phyloP scores from a whole-genome alignment of 257 asterid species.

The Nicotiana undulata region DNA sequence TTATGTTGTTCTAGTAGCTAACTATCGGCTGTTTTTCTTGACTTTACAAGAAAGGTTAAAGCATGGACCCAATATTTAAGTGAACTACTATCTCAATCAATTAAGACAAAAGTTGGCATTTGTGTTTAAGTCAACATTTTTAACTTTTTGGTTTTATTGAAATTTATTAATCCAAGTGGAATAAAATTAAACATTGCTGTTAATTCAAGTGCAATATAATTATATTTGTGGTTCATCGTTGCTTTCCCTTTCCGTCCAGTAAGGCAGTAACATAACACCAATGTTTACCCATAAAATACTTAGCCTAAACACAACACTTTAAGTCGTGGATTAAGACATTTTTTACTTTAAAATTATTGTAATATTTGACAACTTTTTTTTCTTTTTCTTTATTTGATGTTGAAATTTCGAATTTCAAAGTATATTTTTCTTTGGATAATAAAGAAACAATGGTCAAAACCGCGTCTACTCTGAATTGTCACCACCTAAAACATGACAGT shows the following conservation, averaged over 20 bases:
- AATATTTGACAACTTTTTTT: background rate
- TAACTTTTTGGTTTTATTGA: background rate
- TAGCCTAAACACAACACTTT: background rate
- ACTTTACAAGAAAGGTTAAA: background rate
- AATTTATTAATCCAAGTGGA: background rate
- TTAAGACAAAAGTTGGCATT: background rate
- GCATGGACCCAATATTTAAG: too few species aligned
- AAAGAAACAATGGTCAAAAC: background rate
- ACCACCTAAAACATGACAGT: background rate
- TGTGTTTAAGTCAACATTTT: background rate
- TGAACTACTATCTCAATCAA: too few species aligned
- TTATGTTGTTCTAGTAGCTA: background rate
- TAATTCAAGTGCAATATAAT: background rate
- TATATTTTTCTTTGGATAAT: background rate
- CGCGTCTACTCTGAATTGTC: background rate
- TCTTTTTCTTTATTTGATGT: background rate
- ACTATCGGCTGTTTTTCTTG: background rate
- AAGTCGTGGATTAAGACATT: background rate
- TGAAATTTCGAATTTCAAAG: background rate
- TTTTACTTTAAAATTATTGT: background rate
- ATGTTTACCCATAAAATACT: background rate
- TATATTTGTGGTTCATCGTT: background rate
- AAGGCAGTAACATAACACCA: background rate
- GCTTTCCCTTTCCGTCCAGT: conserved; percentile 1
- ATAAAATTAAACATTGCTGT: background rate